Percentiles rank a stretch among this genome's conserved stretches.
Evolutionary conservation across 108 stramenopile genomes (phyloP).

Genomic region (Fragilariopsis cylindrus): DNA sequence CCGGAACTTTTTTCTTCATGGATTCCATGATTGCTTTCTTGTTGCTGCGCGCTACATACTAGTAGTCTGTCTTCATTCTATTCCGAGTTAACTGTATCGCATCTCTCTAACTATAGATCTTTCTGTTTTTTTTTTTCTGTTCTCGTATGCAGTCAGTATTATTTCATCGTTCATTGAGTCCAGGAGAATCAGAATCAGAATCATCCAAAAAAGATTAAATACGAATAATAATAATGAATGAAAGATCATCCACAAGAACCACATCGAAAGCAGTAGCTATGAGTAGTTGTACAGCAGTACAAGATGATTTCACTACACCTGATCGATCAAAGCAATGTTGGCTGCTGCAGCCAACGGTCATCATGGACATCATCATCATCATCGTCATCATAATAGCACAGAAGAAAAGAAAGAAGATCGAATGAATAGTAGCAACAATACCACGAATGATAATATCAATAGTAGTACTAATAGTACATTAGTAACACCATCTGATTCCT

Average conservation of each 20-base stretch:
- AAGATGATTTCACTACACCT: conserved; percentile 34
- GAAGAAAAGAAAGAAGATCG: conserved; percentile 31
- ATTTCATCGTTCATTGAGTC: neutral
- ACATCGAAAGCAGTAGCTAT: neutral
- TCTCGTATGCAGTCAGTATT: neutral
- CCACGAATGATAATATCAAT: neutral
- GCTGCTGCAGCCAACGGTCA: neutral
- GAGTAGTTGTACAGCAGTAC: neutral
- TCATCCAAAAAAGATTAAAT: neutral
- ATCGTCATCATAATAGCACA: neutral
- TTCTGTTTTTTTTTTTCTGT: neutral
- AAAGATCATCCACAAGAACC: conserved; percentile 1
- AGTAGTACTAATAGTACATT: neutral
- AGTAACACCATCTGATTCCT: conserved; percentile 4
- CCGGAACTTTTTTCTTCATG: no score
- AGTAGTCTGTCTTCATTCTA: no score
- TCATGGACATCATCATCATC: neutral
- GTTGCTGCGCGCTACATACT: no score
- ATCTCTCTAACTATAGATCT: no score
- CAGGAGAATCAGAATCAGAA: neutral
- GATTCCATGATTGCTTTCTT: no score
- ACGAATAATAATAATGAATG: conserved; percentile 6
- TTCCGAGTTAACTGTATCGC: no score
- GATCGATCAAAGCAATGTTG: conserved; percentile 22
- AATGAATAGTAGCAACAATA: neutral